Percentiles rank a stretch among this genome's conserved stretches.
These are phyloP conservation scores for Delonix regia DNA, from an alignment of 306 rosid genomes.

Conservation along the genomic window DNA sequence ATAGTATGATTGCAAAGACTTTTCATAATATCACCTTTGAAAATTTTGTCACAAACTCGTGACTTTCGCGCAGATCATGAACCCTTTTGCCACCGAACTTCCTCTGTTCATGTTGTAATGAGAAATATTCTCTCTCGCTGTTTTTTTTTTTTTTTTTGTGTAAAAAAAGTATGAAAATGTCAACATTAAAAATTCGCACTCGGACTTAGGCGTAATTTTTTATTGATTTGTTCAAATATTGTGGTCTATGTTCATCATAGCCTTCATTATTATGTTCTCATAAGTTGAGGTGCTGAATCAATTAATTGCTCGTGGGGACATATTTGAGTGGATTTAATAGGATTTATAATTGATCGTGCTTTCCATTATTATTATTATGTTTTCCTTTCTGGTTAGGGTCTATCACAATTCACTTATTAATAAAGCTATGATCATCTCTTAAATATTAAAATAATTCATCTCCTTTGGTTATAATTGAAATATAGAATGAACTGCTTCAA, in stretches of 20 bases:
- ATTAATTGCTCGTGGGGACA: not conserved
- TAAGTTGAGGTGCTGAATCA: not conserved
- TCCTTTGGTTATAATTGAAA: not conserved
- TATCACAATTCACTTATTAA: not conserved
- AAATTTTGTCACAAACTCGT: not conserved
- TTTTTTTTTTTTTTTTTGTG: not conserved
- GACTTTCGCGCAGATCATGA: not conserved
- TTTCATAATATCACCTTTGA: not conserved
- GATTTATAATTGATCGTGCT: slow-evolving; percentile 9
- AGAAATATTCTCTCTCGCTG: too few relatives aligned
- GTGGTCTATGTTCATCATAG: not conserved
- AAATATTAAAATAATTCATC: not conserved
- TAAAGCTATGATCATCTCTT: not conserved
- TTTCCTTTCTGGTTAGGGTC: not conserved
- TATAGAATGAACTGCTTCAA: not conserved
- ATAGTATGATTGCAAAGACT: not conserved
- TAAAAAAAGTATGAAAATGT: not conserved
- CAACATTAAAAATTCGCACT: not conserved
- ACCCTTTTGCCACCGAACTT: not conserved
- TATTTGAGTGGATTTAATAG: slow-evolving; percentile 1
- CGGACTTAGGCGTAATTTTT: not conserved
- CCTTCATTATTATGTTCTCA: slow-evolving; percentile 8
- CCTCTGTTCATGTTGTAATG: too few relatives aligned
- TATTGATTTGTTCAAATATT: slow-evolving; percentile 24
- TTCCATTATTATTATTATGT: not conserved